Evolutionary conservation across 108 stramenopile genomes (phyloP).

Genomic region (Pseudonitzschia pungens): DNA sequence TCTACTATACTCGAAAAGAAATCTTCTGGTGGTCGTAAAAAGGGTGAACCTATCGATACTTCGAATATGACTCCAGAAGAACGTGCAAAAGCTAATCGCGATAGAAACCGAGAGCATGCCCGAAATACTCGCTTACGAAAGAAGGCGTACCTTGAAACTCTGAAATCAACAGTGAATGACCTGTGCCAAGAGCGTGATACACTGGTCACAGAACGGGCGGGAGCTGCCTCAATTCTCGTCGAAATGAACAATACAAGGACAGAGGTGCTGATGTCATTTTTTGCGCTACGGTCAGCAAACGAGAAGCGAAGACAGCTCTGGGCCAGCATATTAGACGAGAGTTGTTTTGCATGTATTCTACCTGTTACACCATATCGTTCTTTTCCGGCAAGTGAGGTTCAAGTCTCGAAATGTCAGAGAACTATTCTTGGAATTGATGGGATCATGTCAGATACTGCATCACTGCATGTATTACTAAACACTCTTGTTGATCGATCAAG

Average conservation of each 20-base stretch:
- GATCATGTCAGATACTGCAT: constrained; percentile 93
- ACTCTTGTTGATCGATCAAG: constrained; percentile 74
- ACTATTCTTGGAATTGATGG: constrained; percentile 92
- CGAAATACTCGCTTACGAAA: constrained; percentile 90
- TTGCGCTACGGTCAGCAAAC: constrained; percentile 70
- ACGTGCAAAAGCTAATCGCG: constrained; percentile 70
- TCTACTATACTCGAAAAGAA: constrained; percentile 18
- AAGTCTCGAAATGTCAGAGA: constrained; percentile 87
- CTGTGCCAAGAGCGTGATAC: constrained; percentile 83
- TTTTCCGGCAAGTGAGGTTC: constrained; percentile 90
- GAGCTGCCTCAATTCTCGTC: constrained; percentile 68
- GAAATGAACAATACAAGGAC: constrained; percentile 84
- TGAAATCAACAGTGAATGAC: constrained; percentile 90
- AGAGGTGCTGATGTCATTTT: constrained; percentile 82
- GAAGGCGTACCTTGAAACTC: constrained; percentile 93
- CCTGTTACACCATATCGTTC: constrained; percentile 95
- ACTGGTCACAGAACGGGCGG: constrained; percentile 67
- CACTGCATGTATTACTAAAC: constrained; percentile 80
- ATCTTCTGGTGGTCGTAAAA: constrained; percentile 1
- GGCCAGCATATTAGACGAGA: constrained; percentile 87
- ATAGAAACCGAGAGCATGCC: constrained; percentile 93
- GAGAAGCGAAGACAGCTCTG: constrained; percentile 79
- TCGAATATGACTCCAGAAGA: constrained; percentile 60
- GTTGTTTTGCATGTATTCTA: constrained; percentile 75
- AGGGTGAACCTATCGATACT: constrained; percentile 34